Base-by-base conservation (phyloP, 441 rosid species). In the Dalechampia spathulata region DNA sequence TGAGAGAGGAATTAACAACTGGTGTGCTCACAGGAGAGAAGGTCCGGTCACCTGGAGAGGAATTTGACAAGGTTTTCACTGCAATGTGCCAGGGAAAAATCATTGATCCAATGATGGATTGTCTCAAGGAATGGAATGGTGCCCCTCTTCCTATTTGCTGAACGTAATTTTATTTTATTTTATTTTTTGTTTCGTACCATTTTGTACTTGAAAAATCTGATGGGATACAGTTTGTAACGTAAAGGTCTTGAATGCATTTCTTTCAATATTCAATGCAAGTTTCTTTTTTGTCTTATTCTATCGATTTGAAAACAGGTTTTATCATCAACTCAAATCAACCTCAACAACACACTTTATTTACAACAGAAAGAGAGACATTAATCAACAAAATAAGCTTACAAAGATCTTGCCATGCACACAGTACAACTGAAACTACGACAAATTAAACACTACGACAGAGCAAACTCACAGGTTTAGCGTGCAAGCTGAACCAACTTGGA, bases 91-190 rank as follows among this genome's bases (percentile, higher is more conserved):
- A 69, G 54, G 93, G 93, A 1, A 81, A 80, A 69, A 53, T 77
- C 59, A 81, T 83, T 58, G 90, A 78, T 70, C 90, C 93, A 27
- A 61, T 85, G 87, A 53, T 85, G 65, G 87, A 83, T 4, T 85
- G 93, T 45, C 84, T 85, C 38, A 52, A 32, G 14, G 80, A 71
- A 25, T 85, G 93, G 93, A 78, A 83, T 58, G 93, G 93, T 26
- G 78, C 80, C 43, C 93, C 84, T 58, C 77, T 78, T 34, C 82
- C 87, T 15, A 65, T 81, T 45, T 75, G 72, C 58, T 81, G 64
- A 49, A 19, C 19, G 15, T 25, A 25, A 19, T 25, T 1, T n/a
- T 1, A 6, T 6, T 37, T 23, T 0, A n/a, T 26, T 21, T 21
- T 1, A 2, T 55, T 45, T 37, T 52, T 34, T 13, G 5, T 13